A percentile compares a stretch with the other conserved stretches of the same genome.
phyloP scores from a whole-genome alignment of 768 basidiomycete species.

The Austroboletus festivus region DNA sequence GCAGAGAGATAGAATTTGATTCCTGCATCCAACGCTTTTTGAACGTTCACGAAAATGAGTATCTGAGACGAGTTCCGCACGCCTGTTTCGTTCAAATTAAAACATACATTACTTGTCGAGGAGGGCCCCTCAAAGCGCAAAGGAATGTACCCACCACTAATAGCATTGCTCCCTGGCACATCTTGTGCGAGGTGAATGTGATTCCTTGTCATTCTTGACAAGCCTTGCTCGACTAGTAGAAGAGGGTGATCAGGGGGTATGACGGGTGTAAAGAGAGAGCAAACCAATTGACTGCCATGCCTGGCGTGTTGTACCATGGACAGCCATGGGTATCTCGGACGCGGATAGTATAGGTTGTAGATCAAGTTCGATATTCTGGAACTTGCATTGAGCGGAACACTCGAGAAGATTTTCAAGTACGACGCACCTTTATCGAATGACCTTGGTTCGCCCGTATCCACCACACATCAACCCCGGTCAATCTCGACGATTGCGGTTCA shows the following conservation, averaged over 20 bases:
- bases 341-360: slow-evolving; percentile 54
- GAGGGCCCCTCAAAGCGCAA: background rate
- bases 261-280: slow-evolving; percentile 9
- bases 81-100: slow-evolving; percentile 45
- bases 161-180: slow-evolving; percentile 57
- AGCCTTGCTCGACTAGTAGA: slow-evolving; percentile 56
- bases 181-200: slow-evolving; percentile 93
- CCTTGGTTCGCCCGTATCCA: slow-evolving; percentile 92
- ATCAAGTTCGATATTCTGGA: slow-evolving; percentile 66
- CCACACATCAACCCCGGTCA: slow-evolving; percentile 47
- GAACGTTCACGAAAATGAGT: slow-evolving; percentile 77
- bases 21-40: slow-evolving; percentile 64
- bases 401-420: background rate
- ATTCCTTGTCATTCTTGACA: slow-evolving; percentile 84
- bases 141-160: slow-evolving; percentile 61
- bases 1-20: slow-evolving; percentile 74
- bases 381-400: background rate
- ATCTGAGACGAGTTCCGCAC: slow-evolving; percentile 79
- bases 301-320: slow-evolving; percentile 71
- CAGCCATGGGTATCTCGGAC: slow-evolving; percentile 70
- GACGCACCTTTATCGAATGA: slow-evolving; percentile 72
- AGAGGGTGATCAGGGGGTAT: background rate
- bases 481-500: slow-evolving; percentile 42
- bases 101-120: too few species aligned
- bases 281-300: slow-evolving; percentile 75